Evolutionary conservation across 2,329 filamentous ascomycete species (phyloP), one percentile per base, ranked within the genome.

Genomic region (Shiraia sp.): DNA sequence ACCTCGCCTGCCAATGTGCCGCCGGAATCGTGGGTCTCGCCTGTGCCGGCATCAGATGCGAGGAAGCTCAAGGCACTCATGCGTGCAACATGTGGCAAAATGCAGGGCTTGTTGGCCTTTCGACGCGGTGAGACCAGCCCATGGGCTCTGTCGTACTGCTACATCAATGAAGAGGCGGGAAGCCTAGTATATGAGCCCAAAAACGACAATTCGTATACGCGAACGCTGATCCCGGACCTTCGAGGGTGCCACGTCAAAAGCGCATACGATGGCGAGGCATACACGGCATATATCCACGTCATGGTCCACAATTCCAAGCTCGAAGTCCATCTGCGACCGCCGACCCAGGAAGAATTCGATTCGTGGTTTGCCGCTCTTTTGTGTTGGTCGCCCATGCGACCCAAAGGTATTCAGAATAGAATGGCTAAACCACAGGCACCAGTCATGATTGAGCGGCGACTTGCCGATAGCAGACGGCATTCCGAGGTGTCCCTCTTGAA

Each of bases 291-390:
- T 48, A 72, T 79, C 36, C 73, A 78, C 48, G 69, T 79, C 26
- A 66, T 80, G 74, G 36, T 77, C 38, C 73, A 78, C 38, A 76
- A 80, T 31, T 75, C 77, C 17, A 78, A 78, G 6, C 66, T 82
- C 16, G 79, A 87, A 50, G 72, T 89, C 30, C 73, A 86, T 39
- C 71, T 93, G 42, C 79, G 84, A 25, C 86, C 88, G 10, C 66
- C 80, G 7, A 77, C 78, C 2, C 69, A 79, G 23, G 79, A 83
- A 14, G 87, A 92, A 58, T 81, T 86, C 51, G 87, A 92, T 55
- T 75, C 85, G 15, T 93, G 88, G 88, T 80, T 91, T 42, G 88
- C 88, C 10, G 88, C 88, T 6, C 69, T 93, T 31, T 75, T 92
- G 23, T 89, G 86, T 63, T 93, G 88, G 88, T 86, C 90, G 65